Evolutionary conservation across 2,329 filamentous ascomycete species (phyloP), one percentile per base, ranked within the genome.

Genomic region (Aspergillus texensis): DNA sequence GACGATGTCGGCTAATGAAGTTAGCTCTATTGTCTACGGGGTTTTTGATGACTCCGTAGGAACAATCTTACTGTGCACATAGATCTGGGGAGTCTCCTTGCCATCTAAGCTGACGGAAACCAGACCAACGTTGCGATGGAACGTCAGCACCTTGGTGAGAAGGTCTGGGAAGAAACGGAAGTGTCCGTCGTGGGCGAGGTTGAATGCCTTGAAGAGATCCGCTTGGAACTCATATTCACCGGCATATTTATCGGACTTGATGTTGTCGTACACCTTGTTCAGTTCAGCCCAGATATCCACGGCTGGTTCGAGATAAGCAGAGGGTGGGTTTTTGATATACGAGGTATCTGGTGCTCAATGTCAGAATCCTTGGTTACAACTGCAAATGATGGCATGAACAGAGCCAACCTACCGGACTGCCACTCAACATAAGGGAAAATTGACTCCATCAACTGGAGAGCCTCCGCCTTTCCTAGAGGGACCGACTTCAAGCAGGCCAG

Each of bases 261-360:
- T 16, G 6, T 55, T 55, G 32, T 39, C 30, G 2, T 26, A 21
- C 3, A 55, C 52, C 1, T 55, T 12, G 11, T 55, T 16, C 6
- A 55, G 32, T n/a, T 55, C 52, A 16, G 32, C 52, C 52, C 52
- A 55, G n/a, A 55, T 55, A 55, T 55, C 52, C n/a, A 39, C 52
- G 1, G 52, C 52, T 12, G 52, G 52, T 2, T 55, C 52, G 4
- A 55, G 52, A 10, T 55, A 55, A 26, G 10, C 52, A 6, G 52
- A 8, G 9, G 52, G 52, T 8, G 52, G 52, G 14, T 55, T 24
- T 16, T 55, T 55, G 9, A 55, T n/a, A 28, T 55, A 55, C 32
- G 52, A 55, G 3, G 52, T 55, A 21, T 55, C 52, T 55, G 21
- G 10, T 28, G 11, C 12, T 16, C 12, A 9, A 6, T 11, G 34